phyloP scores from a whole-genome alignment of 164 flowering plant species.

The Tetrastigma voinierianum region DNA sequence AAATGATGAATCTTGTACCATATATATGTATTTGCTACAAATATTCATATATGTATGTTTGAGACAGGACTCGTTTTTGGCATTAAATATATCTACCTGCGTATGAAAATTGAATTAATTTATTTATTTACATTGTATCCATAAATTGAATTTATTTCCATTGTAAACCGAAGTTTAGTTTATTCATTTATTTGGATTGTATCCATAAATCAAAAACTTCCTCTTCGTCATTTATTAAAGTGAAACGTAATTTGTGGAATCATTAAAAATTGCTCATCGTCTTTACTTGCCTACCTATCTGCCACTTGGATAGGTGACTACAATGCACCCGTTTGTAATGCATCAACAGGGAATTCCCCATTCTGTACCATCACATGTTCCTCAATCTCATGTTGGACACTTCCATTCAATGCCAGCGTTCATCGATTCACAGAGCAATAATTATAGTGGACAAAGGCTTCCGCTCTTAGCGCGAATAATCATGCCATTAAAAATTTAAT shows the following conservation, averaged over 20 bases:
- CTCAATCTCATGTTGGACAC: conserved; percentile 61
- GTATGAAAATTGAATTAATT: too few relatives aligned
- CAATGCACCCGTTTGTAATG: conserved; percentile 75
- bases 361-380: conserved; percentile 41
- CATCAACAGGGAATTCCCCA: conserved; percentile 71
- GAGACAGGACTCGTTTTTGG: too few relatives aligned
- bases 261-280: conserved; percentile 55
- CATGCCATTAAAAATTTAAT: too few relatives aligned
- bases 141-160: too few relatives aligned
- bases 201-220: neutral
- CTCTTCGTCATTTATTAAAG: too few relatives aligned
- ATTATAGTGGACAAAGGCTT: conserved; percentile 29
- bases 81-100: too few relatives aligned
- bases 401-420: conserved; percentile 52
- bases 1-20: too few relatives aligned
- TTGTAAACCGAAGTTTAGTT: neutral
- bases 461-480: too few relatives aligned
- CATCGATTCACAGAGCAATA: conserved; percentile 69
- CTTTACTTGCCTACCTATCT: conserved; percentile 63
- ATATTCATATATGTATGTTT: too few relatives aligned
- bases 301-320: conserved; percentile 74
- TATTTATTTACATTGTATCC: too few relatives aligned
- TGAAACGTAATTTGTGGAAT: too few relatives aligned
- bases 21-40: too few relatives aligned
- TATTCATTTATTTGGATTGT: neutral